phyloP scores from a whole-genome alignment of 495 filamentous ascomycete species.

The Penicillium coprophilum region DNA sequence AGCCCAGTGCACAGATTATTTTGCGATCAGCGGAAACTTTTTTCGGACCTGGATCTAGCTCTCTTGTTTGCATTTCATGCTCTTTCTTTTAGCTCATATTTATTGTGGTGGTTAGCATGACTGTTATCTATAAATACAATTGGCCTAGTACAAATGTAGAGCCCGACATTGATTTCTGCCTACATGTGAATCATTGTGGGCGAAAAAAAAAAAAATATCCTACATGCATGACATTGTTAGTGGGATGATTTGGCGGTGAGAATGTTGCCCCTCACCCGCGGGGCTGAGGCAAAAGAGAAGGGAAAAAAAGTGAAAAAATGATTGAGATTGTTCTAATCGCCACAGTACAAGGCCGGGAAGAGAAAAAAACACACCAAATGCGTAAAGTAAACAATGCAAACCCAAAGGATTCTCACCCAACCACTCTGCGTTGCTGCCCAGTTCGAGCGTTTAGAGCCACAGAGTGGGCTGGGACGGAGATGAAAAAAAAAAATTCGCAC shows the following conservation, averaged over 20 bases:
- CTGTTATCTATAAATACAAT: not conserved
- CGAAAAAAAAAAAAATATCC: slow-evolving; percentile 13
- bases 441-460: slow-evolving; percentile 20
- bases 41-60: slow-evolving; percentile 1
- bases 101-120: not conserved
- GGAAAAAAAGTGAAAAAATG: slow-evolving; percentile 22
- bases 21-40: slow-evolving; percentile 3
- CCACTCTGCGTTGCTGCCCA: slow-evolving; percentile 47
- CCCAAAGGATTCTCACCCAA: slow-evolving; percentile 25
- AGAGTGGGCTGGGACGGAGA: slow-evolving; percentile 23
- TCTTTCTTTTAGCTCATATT: not conserved
- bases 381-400: slow-evolving; percentile 27
- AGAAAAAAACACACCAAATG: slow-evolving; percentile 13
- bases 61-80: not conserved
- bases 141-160: not conserved
- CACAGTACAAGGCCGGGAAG: not conserved
- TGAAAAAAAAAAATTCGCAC: slow-evolving; percentile 32
- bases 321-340: slow-evolving; percentile 15
- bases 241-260: slow-evolving; percentile 24
- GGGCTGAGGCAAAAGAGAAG: slow-evolving; percentile 2
- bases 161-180: slow-evolving; percentile 3
- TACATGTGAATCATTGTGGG: slow-evolving; percentile 9
- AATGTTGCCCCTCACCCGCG: slow-evolving; percentile 22
- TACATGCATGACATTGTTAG: slow-evolving; percentile 22
- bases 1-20: slow-evolving; percentile 14